Base-by-base conservation (phyloP, 2,329 filamentous ascomycete genomes). In the Fusarium denticulatum region DNA sequence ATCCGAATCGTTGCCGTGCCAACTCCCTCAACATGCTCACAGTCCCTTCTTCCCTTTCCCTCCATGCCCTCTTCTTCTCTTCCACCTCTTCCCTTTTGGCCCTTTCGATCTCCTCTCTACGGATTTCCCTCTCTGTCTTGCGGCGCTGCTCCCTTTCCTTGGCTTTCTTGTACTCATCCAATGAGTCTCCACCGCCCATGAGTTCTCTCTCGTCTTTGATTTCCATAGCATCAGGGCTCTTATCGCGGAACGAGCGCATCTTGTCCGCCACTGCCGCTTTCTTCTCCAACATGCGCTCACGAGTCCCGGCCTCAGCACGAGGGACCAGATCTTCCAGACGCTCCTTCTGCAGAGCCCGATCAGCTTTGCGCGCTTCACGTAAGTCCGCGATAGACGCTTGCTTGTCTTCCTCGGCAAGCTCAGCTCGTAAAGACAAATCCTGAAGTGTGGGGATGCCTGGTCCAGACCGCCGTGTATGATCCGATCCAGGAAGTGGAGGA, bases 251-350 rank as follows among this genome's bases (percentile, higher is more conserved):
- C 16, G 89, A 88, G 32, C 90, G 89, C 85, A 97, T 92, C 74
- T 92, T 90, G 12, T 92, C 91, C 36, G 93, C 92, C 10, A 89
- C 85, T 71, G 93, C 92, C 39, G 88, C 88, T 73, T 91, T 92
- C 88, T 98, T 98, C 84, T 99, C 96, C 2, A 98, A 87, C 78
- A 91, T 89, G 16, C 96, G 91, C 83, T 97, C 96, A 50, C 91
- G 91, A 2, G 93, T 93, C 1, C 95, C 95, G 0, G 95, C 85
- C 68, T 96, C 94, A 0, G 96, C 94, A 16, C 94, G 93, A 1
- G 96, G 95, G 0, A 88, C 90, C 1, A 98, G 84, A 73, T 98
- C 95, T 20, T 98, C 94, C 1, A 96, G 86, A 0, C 89, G 88
- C 61, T 93, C 92, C 72, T 92, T 92, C 77, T 96, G 92, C 8